Evolutionary conservation across 768 basidiomycete species (phyloP).

Genomic region (Clavulina sp.): DNA sequence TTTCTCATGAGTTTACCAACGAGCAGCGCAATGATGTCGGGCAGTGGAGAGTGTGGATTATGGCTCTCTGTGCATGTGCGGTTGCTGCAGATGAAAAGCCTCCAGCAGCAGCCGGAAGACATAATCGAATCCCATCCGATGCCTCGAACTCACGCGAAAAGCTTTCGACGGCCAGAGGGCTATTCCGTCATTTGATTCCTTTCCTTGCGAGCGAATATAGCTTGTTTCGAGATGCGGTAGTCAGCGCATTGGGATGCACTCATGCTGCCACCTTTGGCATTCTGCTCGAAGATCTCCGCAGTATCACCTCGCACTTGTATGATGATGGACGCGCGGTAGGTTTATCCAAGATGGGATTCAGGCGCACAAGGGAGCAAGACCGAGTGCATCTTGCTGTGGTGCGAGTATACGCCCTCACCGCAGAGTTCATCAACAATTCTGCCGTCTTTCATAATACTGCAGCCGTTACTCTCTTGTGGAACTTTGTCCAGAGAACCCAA

Average conservation of each 20-base stretch:
- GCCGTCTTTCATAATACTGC: conserved; percentile 50
- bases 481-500: conserved; percentile 74
- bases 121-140: conserved; percentile 52
- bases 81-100: conserved; percentile 43
- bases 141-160: conserved; percentile 64
- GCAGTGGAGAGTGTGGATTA: conserved; percentile 76
- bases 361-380: conserved; percentile 52
- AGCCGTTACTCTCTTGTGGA: conserved; percentile 61
- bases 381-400: conserved; percentile 74
- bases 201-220: conserved; percentile 77
- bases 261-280: conserved; percentile 60
- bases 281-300: conserved; percentile 66
- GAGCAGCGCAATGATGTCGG: conserved; percentile 24
- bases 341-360: conserved; percentile 28
- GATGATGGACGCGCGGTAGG: conserved; percentile 46
- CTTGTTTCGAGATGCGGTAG: conserved; percentile 69
- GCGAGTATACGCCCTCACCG: conserved; percentile 74
- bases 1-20: neutral
- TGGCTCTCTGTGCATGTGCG: conserved; percentile 70
- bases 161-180: conserved; percentile 59
- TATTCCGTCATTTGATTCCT: conserved; percentile 73
- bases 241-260: conserved; percentile 77
- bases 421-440: conserved; percentile 54
- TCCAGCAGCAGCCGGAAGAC: conserved; percentile 43
- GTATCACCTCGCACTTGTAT: conserved; percentile 68